Base-by-base conservation (phyloP, 345 rosid species). In the Crucihimalaya himalaica region DNA sequence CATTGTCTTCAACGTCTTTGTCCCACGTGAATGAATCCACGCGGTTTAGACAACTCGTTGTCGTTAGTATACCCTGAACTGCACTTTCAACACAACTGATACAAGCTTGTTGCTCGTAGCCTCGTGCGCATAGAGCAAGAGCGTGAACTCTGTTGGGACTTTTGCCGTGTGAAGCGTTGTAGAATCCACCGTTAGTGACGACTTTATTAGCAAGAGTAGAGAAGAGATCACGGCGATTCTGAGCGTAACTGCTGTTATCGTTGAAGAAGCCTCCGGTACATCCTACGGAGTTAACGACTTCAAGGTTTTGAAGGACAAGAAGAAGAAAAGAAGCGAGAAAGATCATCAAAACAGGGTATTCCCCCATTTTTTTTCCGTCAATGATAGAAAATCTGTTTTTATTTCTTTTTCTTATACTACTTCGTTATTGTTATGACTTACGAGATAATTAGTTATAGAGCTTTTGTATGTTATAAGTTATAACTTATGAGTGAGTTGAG, bases 111-210 rank as follows among this genome's bases (percentile, higher is more conserved):
- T 37, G 4, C 1, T 78, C 16, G 3, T 53, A 27, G 56, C 83
- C 84, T 23, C 70, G 74, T 28, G 74, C 43, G 73, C 88, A 83
- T 0, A 78, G 66, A 5, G 19, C 76, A 16, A 42, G 23, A 35
- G 73, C 80, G 1, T 73, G 62, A 28, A 77, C 80, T 68, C 73
- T 71, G 28, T 82, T 23, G 4, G 20, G 51, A 46, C 14, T 59
- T 47, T 40, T 19, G 52, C 78, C 86, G 6, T 69, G 46, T 6
- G 74, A 39, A 15, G 77, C 53, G 39, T 31, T 65, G 50, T 63
- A 78, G 66, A 72, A 78, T 37, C 81, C 80, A 0, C 66, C 79
- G 0, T 65, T 56, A 11, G 20, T 12, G 0, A 66, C 12, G 52
- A 70, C 81, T 4, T 70, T 72, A 4, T 72, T n/a, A 8, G 79